phyloP scores from a whole-genome alignment of 2,329 filamentous ascomycete species.

The Biscogniauxia marginata region DNA sequence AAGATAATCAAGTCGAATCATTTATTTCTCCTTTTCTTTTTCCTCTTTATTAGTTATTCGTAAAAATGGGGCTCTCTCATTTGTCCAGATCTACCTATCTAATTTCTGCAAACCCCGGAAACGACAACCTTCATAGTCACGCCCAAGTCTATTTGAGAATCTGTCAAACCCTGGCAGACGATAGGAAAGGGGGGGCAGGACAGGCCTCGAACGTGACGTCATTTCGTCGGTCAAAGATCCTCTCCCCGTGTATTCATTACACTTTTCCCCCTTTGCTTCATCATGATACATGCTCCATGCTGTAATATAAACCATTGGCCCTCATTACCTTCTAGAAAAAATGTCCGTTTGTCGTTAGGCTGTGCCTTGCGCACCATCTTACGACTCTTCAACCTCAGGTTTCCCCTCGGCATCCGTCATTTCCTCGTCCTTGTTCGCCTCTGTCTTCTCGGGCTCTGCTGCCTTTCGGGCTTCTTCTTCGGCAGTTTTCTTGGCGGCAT shows the following conservation, averaged over 20 bases:
- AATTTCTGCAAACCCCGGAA: too few relatives aligned
- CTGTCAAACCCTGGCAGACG: too few relatives aligned
- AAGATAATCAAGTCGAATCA: too few relatives aligned
- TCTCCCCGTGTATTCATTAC: background rate
- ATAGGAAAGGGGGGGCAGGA: background rate
- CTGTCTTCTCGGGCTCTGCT: constrained; percentile 49
- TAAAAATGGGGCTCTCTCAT: too few relatives aligned
- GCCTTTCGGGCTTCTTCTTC: constrained; percentile 57
- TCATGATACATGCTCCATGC: background rate
- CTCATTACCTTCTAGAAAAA: background rate
- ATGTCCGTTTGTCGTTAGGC: background rate
- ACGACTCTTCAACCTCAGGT: constrained; percentile 47
- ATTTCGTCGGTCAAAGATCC: background rate
- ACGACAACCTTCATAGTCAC: too few relatives aligned
- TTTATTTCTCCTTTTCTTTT: too few relatives aligned
- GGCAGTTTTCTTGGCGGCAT: constrained; percentile 68
- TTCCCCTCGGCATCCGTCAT: constrained; percentile 63
- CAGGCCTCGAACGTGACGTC: background rate
- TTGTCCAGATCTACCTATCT: too few relatives aligned
- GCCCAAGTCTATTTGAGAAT: too few relatives aligned
- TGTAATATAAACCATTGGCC: background rate
- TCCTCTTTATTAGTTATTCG: too few relatives aligned
- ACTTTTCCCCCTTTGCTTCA: background rate
- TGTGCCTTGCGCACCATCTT: constrained; percentile 5
- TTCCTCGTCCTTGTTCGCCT: constrained; percentile 55